Evolutionary conservation across 2,329 filamentous ascomycete species (phyloP).

Genomic region (Blastomyces parvus): DNA sequence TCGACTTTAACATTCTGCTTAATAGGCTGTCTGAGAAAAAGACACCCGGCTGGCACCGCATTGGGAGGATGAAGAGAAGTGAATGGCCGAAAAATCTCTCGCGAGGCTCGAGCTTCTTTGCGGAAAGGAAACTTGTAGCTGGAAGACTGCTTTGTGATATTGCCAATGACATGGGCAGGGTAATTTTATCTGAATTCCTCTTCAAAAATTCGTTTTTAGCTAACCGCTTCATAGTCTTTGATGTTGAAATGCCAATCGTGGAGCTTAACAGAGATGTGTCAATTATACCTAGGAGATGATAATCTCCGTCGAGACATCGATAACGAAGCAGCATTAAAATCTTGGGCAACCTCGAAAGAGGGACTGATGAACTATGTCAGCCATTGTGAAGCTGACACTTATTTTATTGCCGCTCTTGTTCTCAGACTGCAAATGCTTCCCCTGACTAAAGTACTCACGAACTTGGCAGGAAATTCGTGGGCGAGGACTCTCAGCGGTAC

Average conservation of each 20-base stretch:
- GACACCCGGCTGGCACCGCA: constrained; percentile 86
- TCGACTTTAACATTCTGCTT: constrained; percentile 85
- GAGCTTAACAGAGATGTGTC: constrained; percentile 97
- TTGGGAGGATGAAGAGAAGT: constrained; percentile 72
- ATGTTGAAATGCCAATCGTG: constrained; percentile 98
- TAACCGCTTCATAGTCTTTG: constrained; percentile 49
- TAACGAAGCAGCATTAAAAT: constrained; percentile 74
- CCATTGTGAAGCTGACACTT: constrained; percentile 91
- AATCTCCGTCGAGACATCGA: constrained; percentile 74
- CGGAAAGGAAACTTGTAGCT: constrained; percentile 79
- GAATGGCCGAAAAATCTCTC: constrained; percentile 83
- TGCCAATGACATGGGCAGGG: constrained; percentile 89
- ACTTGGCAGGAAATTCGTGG: constrained; percentile 96
- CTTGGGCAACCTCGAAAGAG: constrained; percentile 72
- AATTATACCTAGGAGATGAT: constrained; percentile 67
- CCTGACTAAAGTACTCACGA: constrained; percentile 88
- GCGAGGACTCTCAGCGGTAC: constrained; percentile 91
- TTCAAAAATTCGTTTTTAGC: constrained; percentile 9
- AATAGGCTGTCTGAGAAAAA: constrained; percentile 82
- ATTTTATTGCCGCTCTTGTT: constrained; percentile 86
- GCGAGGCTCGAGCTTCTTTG: constrained; percentile 81
- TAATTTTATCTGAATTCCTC: constrained; percentile 18
- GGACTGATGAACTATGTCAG: constrained; percentile 88
- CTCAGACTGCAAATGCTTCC: constrained; percentile 85
- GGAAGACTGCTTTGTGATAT: constrained; percentile 88